Base-by-base conservation (phyloP, 2,329 filamentous ascomycete genomes). In the Xylaria sp. region DNA sequence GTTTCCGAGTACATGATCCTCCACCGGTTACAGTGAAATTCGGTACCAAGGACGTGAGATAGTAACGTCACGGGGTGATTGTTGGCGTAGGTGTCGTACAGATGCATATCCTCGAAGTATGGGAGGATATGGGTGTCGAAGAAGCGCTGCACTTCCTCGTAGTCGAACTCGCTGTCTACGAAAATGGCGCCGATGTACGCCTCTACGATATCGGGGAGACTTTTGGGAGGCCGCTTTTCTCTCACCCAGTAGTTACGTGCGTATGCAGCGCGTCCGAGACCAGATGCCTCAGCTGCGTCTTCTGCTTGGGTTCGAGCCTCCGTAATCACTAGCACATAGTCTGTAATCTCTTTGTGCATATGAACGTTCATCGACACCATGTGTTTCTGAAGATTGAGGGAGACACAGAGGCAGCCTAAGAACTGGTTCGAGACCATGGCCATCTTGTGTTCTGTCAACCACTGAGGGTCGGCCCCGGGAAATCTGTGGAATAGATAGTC, bases 401-500 rank as follows among this genome's bases (percentile, higher is more conserved):
- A 86, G 2, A 97, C 93, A 68, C 92, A 92, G 2, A 98, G 84
- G 21, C 90, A 93, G 1, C 92, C 93, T 1, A 98, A 86, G 77
- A 98, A 99, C 69, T 94, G 94, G 82, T 99, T 99, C 62, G 93
- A 96, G 0, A 96, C 94, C 93, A 99, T 98, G n/a, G 94, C 93
- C 90, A 97, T 98, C 82, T 98, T 98, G 85, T 98, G 95, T 80
- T 98, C 96, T 0, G 96, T 98, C 68, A 99, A 85, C 95, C 95
- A 98, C 78, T 98, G 94, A 0, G 96, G 95, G 75, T 97, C 94
- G 66, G 91, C 92, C 60, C 88, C 83, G 0, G 94, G 93, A 74
- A 92, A 93, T 3, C 84, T 85, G 73, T 90, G 86, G 81, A 93
- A 98, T 3, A 99, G 85, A 74, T 93, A 90, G 74, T 94, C 92